Percentiles rank a stretch among this genome's conserved stretches.
These are phyloP conservation scores for Syncephalis fuscata DNA, from an alignment of 371 early-diverging fungal species.

Conservation along the genomic window DNA sequence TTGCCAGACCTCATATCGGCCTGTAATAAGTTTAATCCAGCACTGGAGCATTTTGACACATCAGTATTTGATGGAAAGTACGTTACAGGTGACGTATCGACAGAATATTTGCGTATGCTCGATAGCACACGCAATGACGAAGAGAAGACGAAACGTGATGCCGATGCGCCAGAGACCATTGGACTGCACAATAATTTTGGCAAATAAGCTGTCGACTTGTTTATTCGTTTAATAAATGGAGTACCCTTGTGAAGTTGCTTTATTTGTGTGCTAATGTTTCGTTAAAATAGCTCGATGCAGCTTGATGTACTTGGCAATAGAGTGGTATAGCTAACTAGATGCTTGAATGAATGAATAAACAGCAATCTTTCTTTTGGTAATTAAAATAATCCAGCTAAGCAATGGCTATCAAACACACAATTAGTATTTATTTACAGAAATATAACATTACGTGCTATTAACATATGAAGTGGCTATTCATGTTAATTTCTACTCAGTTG, in stretches of 20 bases:
- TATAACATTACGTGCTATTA: no score
- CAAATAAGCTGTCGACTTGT: background rate
- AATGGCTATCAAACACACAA: no score
- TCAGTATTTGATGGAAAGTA: slow-evolving; percentile 90
- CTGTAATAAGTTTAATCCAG: slow-evolving; percentile 64
- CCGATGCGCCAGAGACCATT: slow-evolving; percentile 36
- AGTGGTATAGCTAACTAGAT: no score
- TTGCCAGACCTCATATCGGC: slow-evolving; percentile 66
- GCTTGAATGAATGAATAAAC: no score
- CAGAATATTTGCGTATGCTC: slow-evolving; percentile 60
- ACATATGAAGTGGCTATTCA: no score
- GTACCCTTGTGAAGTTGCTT: background rate
- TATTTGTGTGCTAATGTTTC: background rate
- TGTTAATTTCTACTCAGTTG: no score
- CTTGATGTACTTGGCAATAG: no score
- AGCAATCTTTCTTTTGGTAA: no score
- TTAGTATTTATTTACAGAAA: no score
- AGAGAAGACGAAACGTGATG: slow-evolving; percentile 16
- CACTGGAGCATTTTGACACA: slow-evolving; percentile 70
- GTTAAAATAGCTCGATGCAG: no score
- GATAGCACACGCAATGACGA: slow-evolving; percentile 39
- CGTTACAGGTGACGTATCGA: slow-evolving; percentile 71
- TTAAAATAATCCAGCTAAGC: no score
- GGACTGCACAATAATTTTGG: slow-evolving; percentile 36
- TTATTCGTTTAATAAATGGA: no score